A percentile compares a stretch with the other conserved stretches of the same genome.
These are phyloP conservation scores for Suhomyces bokatorum DNA, from an alignment of 1,139 yeast species.

Conservation along the genomic window DNA sequence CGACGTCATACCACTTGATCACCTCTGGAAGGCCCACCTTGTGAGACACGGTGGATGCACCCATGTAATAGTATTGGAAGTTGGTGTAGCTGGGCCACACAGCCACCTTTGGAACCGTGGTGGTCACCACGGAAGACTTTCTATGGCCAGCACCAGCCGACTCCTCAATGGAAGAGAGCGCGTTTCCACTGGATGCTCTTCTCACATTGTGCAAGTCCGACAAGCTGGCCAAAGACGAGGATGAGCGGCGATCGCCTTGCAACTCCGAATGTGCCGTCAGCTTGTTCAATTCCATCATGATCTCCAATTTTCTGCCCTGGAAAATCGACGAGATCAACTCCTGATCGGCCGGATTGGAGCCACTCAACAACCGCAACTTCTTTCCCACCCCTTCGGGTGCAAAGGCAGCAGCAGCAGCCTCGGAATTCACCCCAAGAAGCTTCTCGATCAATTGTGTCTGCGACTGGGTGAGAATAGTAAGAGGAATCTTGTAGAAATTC, in stretches of 20 bases:
- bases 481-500: constrained; percentile 38
- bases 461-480: constrained; percentile 17
- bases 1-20: constrained; percentile 24
- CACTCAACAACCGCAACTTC: constrained; percentile 30
- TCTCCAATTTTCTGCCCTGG: constrained; percentile 39
- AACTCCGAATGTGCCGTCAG: constrained; percentile 38
- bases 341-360: constrained; percentile 29
- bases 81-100: constrained; percentile 30
- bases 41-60: constrained; percentile 2
- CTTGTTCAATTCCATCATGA: constrained; percentile 41
- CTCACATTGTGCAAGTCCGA: constrained; percentile 25
- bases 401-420: constrained; percentile 9
- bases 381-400: constrained; percentile 25
- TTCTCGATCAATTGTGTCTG: constrained; percentile 25
- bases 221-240: constrained; percentile 39
- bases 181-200: constrained; percentile 26
- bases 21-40: constrained; percentile 5
- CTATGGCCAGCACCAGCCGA: constrained; percentile 13
- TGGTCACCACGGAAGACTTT: constrained; percentile 29
- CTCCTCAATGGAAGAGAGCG: constrained; percentile 22
- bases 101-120: constrained; percentile 33
- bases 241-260: constrained; percentile 34
- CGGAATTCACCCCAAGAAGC: constrained; percentile 20
- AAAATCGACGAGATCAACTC: constrained; percentile 34
- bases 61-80: constrained; percentile 13